Conservation (phyloP, 306 rosid species). For the Herpetospermum pedunculosum region DNA sequence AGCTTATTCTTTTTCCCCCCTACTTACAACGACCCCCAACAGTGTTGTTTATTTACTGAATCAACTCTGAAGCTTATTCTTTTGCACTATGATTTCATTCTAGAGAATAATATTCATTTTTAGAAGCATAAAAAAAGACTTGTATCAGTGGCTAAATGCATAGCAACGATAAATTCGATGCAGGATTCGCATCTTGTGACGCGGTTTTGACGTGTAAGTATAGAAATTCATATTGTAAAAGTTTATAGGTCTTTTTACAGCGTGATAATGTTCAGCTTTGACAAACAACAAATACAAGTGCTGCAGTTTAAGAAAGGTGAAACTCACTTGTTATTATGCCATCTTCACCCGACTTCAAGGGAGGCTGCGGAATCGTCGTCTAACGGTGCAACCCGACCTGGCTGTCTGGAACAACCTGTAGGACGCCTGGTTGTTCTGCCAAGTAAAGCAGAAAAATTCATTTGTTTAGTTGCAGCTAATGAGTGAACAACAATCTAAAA, state of each 20-base stretch:
- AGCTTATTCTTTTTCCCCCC: not conserved
- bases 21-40: not conserved
- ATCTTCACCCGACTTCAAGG: not conserved
- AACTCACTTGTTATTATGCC: not conserved
- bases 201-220: not conserved
- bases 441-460: not conserved
- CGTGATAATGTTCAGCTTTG: not conserved
- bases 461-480: not conserved
- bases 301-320: not conserved
- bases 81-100: not conserved
- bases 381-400: slow-evolving; percentile 31
- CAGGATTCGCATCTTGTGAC: not conserved
- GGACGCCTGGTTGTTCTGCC: slow-evolving; percentile 90
- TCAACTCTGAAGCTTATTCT: not conserved
- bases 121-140: not conserved
- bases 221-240: not conserved
- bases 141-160: not conserved
- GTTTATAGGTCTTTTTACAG: not conserved
- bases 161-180: not conserved
- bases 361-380: not conserved
- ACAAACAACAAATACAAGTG: not conserved
- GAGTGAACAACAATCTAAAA: not conserved
- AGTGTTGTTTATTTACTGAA: not conserved
- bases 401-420: slow-evolving; percentile 77
- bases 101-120: not conserved